phyloP scores from a whole-genome alignment of 73 alveolate genomes.

The Blepharisma stoltei region DNA sequence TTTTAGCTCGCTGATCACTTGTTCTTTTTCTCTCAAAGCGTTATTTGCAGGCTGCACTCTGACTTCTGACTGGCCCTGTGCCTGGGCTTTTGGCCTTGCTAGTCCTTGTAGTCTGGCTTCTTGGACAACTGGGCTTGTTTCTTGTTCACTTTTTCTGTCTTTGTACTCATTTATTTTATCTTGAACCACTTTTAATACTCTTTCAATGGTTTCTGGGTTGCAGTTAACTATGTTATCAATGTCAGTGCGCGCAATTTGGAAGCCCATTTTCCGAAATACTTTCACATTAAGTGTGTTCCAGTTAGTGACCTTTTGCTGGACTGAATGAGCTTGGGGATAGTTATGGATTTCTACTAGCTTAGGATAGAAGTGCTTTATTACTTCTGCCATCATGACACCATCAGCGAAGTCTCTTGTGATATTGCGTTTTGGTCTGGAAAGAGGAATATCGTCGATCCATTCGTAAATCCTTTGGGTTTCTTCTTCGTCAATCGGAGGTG shows the following conservation, averaged over 20 bases:
- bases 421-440: constrained; percentile 89
- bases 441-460: constrained; percentile 96
- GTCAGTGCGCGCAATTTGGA: constrained; percentile 69
- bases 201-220: constrained; percentile 88
- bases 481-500: constrained; percentile 68
- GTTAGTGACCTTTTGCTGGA: constrained; percentile 68
- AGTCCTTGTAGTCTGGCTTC: background rate
- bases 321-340: constrained; percentile 71
- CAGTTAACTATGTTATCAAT: constrained; percentile 78
- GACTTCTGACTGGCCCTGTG: background rate
- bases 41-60: no score
- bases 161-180: constrained; percentile 21
- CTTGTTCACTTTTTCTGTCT: no score
- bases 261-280: constrained; percentile 90
- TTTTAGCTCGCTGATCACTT: constrained; percentile 35
- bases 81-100: background rate
- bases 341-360: constrained; percentile 77
- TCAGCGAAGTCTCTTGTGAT: constrained; percentile 97
- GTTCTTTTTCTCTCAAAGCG: constrained; percentile 25
- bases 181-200: constrained; percentile 61
- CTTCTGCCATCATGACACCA: constrained; percentile 90
- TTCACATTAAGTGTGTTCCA: constrained; percentile 91
- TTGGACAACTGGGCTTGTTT: no score
- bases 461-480: constrained; percentile 82
- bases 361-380: constrained; percentile 73